Conservation (phyloP, 305 asterid species). For the Fraxinus sp. region DNA sequence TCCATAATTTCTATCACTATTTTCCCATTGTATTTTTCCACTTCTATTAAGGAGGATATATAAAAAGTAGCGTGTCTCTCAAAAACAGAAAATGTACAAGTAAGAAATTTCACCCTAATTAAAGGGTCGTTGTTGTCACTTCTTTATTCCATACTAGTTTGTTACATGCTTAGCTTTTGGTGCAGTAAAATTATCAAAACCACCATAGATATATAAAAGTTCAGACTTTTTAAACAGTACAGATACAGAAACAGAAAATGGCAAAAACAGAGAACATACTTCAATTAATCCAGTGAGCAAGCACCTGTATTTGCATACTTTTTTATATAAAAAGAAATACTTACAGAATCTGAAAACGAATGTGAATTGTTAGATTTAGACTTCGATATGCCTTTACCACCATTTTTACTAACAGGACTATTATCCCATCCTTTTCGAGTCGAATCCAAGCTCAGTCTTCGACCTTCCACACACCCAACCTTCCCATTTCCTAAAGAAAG, state of each 20-base stretch:
- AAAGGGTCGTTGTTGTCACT: background rate
- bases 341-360: constrained; percentile 37
- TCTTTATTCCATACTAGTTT: background rate
- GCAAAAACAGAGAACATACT: background rate
- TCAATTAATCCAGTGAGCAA: background rate
- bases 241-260: background rate
- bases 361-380: constrained; percentile 32
- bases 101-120: background rate
- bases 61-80: background rate
- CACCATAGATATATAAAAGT: background rate
- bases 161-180: background rate
- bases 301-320: background rate
- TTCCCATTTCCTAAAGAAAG: constrained; percentile 63
- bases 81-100: background rate
- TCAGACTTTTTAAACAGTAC: background rate
- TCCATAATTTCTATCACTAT: background rate
- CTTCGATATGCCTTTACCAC: constrained; percentile 33
- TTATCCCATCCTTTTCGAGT: constrained; percentile 78
- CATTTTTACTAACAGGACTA: constrained; percentile 40
- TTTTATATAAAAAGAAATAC: constrained; percentile 14
- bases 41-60: background rate
- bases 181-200: background rate
- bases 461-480: constrained; percentile 40
- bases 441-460: constrained; percentile 82
- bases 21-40: background rate